These are phyloP conservation scores for Vachellia collinsii DNA, from an alignment of 306 rosid genomes.

Conservation along the genomic window DNA sequence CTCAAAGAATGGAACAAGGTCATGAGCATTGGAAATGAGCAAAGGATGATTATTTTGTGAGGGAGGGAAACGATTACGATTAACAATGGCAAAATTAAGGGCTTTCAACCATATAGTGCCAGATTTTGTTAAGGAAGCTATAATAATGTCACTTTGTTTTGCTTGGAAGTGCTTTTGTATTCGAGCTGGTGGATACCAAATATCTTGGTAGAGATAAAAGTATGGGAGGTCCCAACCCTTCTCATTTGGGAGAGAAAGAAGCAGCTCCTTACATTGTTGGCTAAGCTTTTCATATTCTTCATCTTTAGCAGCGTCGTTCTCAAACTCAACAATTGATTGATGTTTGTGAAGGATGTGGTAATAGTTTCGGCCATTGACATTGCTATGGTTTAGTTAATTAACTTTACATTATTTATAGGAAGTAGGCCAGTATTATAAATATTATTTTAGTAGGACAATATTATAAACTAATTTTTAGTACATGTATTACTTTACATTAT, in stretches of 20 bases:
- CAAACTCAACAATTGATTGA: no score
- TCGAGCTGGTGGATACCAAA: conserved; percentile 41
- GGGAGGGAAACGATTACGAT: conserved; percentile 7
- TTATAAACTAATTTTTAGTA: no score
- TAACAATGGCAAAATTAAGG: conserved; percentile 40
- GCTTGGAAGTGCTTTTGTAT: conserved; percentile 37
- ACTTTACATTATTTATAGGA: no score
- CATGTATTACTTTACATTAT: no score
- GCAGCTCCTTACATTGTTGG: conserved; percentile 39
- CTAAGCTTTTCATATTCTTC: neutral
- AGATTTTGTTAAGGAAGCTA: conserved; percentile 47
- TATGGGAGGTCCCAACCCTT: conserved; percentile 34
- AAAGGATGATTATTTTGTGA: conserved; percentile 38
- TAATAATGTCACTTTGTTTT: conserved; percentile 22
- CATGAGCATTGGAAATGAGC: conserved; percentile 46
- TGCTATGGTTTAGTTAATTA: no score
- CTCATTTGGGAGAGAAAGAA: conserved; percentile 47
- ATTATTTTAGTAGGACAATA: no score
- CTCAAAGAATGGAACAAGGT: conserved; percentile 51
- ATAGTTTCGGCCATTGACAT: no score
- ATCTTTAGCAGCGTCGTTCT: neutral
- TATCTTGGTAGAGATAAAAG: conserved; percentile 40
- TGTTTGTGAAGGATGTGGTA: no score
- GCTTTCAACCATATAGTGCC: conserved; percentile 61
- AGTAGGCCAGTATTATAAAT: no score